These are phyloP conservation scores for Xylaria hypoxylon DNA, from an alignment of 2,329 filamentous ascomycete genomes.

Conservation along the genomic window DNA sequence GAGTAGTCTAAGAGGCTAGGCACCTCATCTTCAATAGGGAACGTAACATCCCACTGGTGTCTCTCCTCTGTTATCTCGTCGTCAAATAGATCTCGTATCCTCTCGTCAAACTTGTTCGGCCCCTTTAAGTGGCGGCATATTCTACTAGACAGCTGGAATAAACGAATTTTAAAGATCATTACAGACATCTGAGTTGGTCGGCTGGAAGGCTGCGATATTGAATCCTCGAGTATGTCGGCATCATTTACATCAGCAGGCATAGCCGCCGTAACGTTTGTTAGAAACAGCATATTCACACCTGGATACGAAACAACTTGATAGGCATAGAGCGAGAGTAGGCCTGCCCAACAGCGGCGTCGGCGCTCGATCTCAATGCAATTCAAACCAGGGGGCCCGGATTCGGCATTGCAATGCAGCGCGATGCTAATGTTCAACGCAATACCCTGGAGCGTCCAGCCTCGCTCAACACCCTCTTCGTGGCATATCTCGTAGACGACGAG, in stretches of 20 bases:
- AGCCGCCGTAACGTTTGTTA: slow-evolving; percentile 23
- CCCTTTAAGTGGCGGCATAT: slow-evolving; percentile 34
- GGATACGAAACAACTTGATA: slow-evolving; percentile 36
- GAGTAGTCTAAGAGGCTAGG: slow-evolving; percentile 29
- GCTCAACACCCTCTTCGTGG: slow-evolving; percentile 33
- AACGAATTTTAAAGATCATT: slow-evolving; percentile 33
- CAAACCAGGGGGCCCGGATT: slow-evolving; percentile 16
- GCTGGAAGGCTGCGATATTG: slow-evolving; percentile 21
- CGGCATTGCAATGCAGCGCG: slow-evolving; percentile 33
- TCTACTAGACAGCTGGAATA: slow-evolving; percentile 31
- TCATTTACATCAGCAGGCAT: slow-evolving; percentile 35
- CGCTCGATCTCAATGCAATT: slow-evolving; percentile 27
- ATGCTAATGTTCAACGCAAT: slow-evolving; percentile 34
- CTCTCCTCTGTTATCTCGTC: slow-evolving; percentile 31
- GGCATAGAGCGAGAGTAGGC: slow-evolving; percentile 31
- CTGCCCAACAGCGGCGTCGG: slow-evolving; percentile 33
- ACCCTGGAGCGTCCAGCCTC: slow-evolving; percentile 31
- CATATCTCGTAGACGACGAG: slow-evolving; percentile 33
- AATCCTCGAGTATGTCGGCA: slow-evolving; percentile 27
- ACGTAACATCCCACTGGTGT: slow-evolving; percentile 23
- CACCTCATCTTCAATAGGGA: slow-evolving; percentile 11
- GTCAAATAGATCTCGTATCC: slow-evolving; percentile 29
- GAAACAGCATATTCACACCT: slow-evolving; percentile 30
- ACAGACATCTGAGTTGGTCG: slow-evolving; percentile 33
- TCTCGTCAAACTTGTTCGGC: slow-evolving; percentile 32